A percentile compares a stretch with the other conserved stretches of the same genome.
Conservation (phyloP, 768 basidiomycete species). For the Suillus subalutaceus region DNA sequence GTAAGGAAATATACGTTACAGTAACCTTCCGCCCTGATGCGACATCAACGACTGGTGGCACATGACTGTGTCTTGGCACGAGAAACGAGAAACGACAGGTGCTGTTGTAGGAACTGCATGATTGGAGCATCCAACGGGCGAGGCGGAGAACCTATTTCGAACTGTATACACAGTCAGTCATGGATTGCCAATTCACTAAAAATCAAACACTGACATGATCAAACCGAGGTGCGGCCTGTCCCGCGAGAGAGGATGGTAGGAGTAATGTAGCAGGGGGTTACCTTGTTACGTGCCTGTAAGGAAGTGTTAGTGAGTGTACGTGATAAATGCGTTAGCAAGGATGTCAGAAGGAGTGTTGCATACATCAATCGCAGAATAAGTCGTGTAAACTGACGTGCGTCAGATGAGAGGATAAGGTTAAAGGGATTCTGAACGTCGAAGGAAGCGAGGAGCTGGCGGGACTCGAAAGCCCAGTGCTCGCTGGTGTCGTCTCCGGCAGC, state of each 20-base stretch:
- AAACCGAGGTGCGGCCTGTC: background rate
- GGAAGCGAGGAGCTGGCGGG: too few species aligned
- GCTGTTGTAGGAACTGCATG: background rate
- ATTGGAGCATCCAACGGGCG: background rate
- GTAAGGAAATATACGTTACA: background rate
- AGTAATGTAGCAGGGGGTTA: background rate
- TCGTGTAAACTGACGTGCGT: background rate
- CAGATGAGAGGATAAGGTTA: background rate
- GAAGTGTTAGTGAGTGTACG: too few species aligned
- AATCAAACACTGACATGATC: background rate
- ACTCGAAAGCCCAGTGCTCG: too few species aligned
- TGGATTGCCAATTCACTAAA: background rate
- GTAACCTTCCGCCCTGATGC: background rate
- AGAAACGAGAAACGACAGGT: background rate
- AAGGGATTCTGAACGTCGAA: too few species aligned
- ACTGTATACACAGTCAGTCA: background rate
- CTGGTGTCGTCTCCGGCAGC: background rate
- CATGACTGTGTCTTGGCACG: background rate
- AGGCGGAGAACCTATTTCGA: background rate
- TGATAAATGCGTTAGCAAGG: background rate
- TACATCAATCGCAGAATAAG: background rate
- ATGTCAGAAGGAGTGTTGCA: background rate
- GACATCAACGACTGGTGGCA: background rate
- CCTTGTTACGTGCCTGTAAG: too few species aligned
- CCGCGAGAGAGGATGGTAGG: background rate